A percentile compares a stretch with the other conserved stretches of the same genome.
These are phyloP conservation scores for Pseudogymnoascus sp. DNA, from an alignment of 2,329 filamentous ascomycete species.

Conservation along the genomic window DNA sequence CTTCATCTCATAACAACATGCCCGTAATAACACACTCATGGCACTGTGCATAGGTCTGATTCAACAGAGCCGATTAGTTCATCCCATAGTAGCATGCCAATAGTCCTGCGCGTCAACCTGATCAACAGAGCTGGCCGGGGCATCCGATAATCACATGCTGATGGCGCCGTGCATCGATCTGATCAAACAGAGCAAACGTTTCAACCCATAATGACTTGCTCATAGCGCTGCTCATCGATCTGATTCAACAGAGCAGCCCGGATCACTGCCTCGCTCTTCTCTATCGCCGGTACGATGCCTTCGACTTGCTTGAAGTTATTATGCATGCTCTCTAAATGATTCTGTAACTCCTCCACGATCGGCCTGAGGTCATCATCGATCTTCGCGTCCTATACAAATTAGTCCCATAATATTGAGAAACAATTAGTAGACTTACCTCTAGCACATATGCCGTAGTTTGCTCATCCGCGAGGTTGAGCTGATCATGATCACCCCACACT, in stretches of 20 bases:
- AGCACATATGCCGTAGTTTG: background rate
- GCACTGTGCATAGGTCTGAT: background rate
- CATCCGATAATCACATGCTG: background rate
- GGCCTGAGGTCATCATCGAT: constrained; percentile 23
- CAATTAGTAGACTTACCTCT: constrained; percentile 1
- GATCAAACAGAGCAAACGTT: background rate
- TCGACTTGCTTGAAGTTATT: constrained; percentile 27
- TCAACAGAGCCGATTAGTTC: background rate
- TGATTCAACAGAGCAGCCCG: constrained; percentile 26
- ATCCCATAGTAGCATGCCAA: background rate
- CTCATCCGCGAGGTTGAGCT: constrained; percentile 14
- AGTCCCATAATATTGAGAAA: background rate
- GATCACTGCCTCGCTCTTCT: constrained; percentile 25
- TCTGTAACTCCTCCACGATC: constrained; percentile 22
- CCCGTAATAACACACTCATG: background rate
- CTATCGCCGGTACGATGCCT: constrained; percentile 25
- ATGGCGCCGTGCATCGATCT: background rate
- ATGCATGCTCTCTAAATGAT: constrained; percentile 28
- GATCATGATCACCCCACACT: constrained; percentile 14
- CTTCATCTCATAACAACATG: background rate
- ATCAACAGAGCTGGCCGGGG: background rate
- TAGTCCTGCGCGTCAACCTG: background rate
- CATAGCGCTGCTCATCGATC: constrained; percentile 23
- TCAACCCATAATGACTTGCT: constrained; percentile 26
- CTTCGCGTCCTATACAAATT: constrained; percentile 10